Conservation (phyloP, 1,284 basidiomycete species). For the Apiotrichum akiyoshidainum region DNA sequence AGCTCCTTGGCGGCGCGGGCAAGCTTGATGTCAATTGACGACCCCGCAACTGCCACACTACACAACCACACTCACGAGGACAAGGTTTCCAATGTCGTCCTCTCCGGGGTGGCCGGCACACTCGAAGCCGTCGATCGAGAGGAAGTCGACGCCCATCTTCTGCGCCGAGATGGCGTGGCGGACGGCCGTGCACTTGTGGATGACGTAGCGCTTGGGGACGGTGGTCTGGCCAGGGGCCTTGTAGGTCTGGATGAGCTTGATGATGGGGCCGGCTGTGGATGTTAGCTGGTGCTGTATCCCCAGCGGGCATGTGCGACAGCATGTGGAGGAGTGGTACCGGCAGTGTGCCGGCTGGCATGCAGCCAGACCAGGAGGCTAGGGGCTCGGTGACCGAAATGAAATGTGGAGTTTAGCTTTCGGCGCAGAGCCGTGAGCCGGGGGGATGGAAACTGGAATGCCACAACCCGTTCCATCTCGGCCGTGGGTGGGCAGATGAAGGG, state of each 20-base stretch:
- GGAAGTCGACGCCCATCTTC: conserved; percentile 73
- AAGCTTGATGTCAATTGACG: conserved; percentile 54
- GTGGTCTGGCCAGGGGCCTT: conserved; percentile 15
- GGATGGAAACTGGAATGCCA: too few relatives aligned
- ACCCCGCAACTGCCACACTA: neutral
- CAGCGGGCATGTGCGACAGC: neutral
- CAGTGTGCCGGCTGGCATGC: too few relatives aligned
- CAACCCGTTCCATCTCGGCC: too few relatives aligned
- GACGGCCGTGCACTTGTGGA: conserved; percentile 89
- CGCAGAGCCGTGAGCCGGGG: too few relatives aligned
- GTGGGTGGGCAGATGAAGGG: too few relatives aligned
- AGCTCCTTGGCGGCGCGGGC: conserved; percentile 84
- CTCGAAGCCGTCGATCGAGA: conserved; percentile 87
- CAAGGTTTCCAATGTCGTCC: conserved; percentile 87
- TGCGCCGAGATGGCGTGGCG: conserved; percentile 78
- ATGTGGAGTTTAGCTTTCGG: too few relatives aligned
- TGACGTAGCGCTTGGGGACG: conserved; percentile 61
- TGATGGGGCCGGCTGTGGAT: conserved; percentile 66
- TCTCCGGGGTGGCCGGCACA: conserved; percentile 94
- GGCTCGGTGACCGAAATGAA: too few relatives aligned
- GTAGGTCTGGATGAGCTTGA: conserved; percentile 71
- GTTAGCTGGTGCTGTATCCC: neutral
- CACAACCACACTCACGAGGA: conserved; percentile 60
- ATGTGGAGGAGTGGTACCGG: too few relatives aligned
- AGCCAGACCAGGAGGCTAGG: too few relatives aligned